These are phyloP conservation scores for Sugiyamaella paludigena DNA, from an alignment of 1,139 yeast genomes.

Conservation along the genomic window DNA sequence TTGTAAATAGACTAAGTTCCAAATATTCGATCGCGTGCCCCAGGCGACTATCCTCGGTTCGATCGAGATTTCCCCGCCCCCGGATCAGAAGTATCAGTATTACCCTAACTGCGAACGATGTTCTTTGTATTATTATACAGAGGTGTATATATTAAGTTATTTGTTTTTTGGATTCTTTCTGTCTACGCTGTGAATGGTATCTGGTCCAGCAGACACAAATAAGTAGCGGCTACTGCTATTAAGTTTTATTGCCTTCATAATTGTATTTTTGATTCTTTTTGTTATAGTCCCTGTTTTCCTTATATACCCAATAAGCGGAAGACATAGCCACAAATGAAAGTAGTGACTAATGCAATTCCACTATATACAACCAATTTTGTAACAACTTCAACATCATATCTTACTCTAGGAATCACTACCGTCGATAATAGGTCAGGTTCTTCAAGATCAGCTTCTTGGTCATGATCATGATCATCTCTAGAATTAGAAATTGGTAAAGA, in stretches of 20 bases:
- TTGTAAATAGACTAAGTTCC: too few species aligned
- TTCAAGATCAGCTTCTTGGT: slow-evolving; percentile 20
- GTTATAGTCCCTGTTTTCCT: too few species aligned
- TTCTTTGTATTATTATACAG: too few species aligned
- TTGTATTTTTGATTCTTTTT: too few species aligned
- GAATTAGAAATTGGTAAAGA: background rate
- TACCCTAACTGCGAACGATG: too few species aligned
- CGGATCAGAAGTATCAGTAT: too few species aligned
- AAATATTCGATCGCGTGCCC: too few species aligned
- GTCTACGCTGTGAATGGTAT: background rate
- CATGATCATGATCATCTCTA: slow-evolving; percentile 13
- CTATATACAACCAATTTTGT: slow-evolving; percentile 73
- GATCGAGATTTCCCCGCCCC: too few species aligned
- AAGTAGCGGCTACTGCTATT: background rate
- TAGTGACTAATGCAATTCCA: slow-evolving; percentile 52
- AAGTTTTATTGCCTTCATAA: too few species aligned
- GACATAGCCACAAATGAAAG: slow-evolving; percentile 17
- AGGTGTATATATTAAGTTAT: too few species aligned
- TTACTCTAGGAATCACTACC: slow-evolving; percentile 45
- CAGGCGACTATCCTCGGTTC: too few species aligned
- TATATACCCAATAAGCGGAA: slow-evolving; percentile 6
- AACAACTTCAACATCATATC: slow-evolving; percentile 65
- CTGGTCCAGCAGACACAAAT: slow-evolving; percentile 4
- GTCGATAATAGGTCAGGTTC: slow-evolving; percentile 30
- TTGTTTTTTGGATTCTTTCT: too few species aligned